Conservation (phyloP, 345 rosid species). For the Gossypium mustelinum region DNA sequence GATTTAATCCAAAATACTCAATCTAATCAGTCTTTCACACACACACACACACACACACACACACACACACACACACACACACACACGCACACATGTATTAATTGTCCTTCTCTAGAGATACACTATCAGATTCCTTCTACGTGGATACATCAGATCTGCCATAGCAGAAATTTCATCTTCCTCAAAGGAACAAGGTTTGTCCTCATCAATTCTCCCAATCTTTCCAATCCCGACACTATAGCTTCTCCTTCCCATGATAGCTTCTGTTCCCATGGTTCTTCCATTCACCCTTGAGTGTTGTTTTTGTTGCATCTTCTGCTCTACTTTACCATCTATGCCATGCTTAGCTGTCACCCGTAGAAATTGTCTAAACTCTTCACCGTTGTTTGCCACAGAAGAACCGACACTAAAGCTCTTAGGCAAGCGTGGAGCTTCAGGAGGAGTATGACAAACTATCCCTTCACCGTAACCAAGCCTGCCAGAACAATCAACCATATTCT, state of each 20-base stretch:
- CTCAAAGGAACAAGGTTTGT: slow-evolving; percentile 36
- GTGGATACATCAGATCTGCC: slow-evolving; percentile 8
- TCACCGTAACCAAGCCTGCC: slow-evolving; percentile 23
- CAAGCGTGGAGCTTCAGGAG: slow-evolving; percentile 8
- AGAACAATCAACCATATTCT: slow-evolving; percentile 26
- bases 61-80: background rate
- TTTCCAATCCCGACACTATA: slow-evolving; percentile 47
- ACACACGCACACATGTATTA: background rate
- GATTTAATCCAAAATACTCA: background rate
- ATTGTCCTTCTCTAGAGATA: background rate
- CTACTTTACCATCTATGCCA: slow-evolving; percentile 3
- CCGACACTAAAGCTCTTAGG: slow-evolving; percentile 31
- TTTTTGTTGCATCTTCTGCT: background rate
- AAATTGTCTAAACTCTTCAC: slow-evolving; percentile 23
- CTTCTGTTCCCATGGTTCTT: background rate
- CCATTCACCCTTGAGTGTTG: background rate
- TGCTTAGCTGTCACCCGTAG: slow-evolving; percentile 18
- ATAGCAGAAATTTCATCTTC: slow-evolving; percentile 21
- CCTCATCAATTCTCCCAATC: slow-evolving; percentile 50
- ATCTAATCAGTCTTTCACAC: background rate
- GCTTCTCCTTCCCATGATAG: slow-evolving; percentile 26
- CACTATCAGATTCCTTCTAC: slow-evolving; percentile 5
- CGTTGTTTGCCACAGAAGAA: slow-evolving; percentile 14
- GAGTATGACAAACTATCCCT: slow-evolving; percentile 5
- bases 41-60: background rate